Conservation (phyloP, 768 basidiomycete genomes). For the Multifurca ochricompacta region DNA sequence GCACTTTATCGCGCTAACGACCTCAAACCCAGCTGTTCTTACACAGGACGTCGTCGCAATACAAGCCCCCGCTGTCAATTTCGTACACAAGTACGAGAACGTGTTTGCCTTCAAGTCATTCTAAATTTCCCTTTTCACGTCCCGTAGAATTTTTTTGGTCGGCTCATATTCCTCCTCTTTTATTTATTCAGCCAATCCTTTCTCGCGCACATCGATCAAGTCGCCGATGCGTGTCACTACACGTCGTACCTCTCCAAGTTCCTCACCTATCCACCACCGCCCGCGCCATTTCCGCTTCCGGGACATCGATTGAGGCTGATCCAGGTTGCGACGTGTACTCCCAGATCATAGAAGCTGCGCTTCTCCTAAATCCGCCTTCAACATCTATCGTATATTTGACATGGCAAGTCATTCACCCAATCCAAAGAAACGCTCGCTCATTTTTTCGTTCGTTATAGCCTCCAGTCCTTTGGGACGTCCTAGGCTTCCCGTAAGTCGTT, state of each 20-base stretch:
- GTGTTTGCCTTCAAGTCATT: slow-evolving; percentile 15
- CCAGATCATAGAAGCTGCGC: slow-evolving; percentile 1
- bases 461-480: slow-evolving; percentile 18
- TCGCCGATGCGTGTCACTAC: slow-evolving; percentile 13
- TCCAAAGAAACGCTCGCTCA: background rate
- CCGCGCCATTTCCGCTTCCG: slow-evolving; percentile 15
- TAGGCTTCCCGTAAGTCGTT: slow-evolving; percentile 18
- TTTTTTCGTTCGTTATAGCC: slow-evolving; percentile 2
- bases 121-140: too few species aligned
- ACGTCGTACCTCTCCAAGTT: slow-evolving; percentile 8
- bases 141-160: too few species aligned
- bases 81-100: slow-evolving; percentile 11
- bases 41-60: background rate
- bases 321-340: slow-evolving; percentile 12
- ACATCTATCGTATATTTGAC: slow-evolving; percentile 18
- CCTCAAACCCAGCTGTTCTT: background rate
- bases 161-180: background rate
- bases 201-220: slow-evolving; percentile 8
- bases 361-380: slow-evolving; percentile 18
- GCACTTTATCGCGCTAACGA: background rate
- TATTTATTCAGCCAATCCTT: slow-evolving; percentile 16
- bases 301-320: background rate
- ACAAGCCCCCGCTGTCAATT: slow-evolving; percentile 1
- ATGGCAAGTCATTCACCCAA: background rate
- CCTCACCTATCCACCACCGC: slow-evolving; percentile 17